Base-by-base conservation (phyloP, 2,329 filamentous ascomycete species). In the Colletotrichum coccodes region DNA sequence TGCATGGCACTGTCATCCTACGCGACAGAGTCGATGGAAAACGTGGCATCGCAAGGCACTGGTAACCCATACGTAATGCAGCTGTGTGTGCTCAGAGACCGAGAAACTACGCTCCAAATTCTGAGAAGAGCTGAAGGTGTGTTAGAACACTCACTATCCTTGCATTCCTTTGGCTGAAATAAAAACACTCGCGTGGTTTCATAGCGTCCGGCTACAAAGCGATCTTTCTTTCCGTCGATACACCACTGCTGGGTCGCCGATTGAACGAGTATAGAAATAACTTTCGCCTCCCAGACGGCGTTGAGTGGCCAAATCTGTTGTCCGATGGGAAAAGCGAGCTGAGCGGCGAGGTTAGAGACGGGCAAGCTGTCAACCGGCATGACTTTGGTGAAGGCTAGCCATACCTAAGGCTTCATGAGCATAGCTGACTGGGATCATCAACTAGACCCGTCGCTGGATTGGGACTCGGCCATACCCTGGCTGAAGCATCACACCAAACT, bases 201-300 rank as follows among this genome's bases (percentile, higher is more conserved):
- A 34, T 5, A 57, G 52, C 58, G 21, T 42, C 57, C 30, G 23
- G 60, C 44, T 88, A 85, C 74, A 85, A 84, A 67, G 87, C 86
- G 0, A 75, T 89, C 3, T 82, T 90, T 40, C 73, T 90, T 2
- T 85, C 87, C 0, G 85, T 87, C 2, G 87, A 90, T 70, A 81
- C 82, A 0, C 87, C 87, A 0, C 81, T 87, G 1, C 78, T 89
- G 0, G 87, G 87, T 0, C 81, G 83, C 26, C 79, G 87, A 0
- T 78, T 87, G 36, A 86, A 87, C 50, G 86, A 89, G 72, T 83
- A 83, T 71, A 81, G 85, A 3, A 87, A 87, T 69, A 79, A 83
- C 46, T 89, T 88, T 74, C 72, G 73, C 12, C 30, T 63, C 21
- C 60, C 60, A 0, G 60, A 63, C 8, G 60, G 50, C 3, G 40